phyloP scores from a whole-genome alignment of 495 filamentous ascomycete species.

The Trichoderma virens region DNA sequence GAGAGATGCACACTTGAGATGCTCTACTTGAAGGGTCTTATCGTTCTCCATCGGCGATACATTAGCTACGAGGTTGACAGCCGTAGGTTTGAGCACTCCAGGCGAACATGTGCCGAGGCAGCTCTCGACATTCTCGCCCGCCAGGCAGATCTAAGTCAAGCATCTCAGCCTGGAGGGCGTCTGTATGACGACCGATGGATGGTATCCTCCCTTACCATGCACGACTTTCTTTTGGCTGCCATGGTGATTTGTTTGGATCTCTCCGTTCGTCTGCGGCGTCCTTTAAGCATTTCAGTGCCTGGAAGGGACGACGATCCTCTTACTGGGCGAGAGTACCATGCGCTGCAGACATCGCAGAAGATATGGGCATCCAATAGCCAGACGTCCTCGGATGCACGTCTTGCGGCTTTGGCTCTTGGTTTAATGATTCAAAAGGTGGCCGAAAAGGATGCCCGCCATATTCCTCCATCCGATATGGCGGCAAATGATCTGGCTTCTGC shows the following conservation, averaged over 20 bases:
- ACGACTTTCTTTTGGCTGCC: constrained; percentile 37
- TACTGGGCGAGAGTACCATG: constrained; percentile 25
- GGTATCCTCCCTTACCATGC: constrained; percentile 29
- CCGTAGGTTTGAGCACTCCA: constrained; percentile 24
- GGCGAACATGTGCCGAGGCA: constrained; percentile 34
- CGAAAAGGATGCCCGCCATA: not conserved
- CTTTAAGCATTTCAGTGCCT: not conserved
- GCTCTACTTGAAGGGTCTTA: constrained; percentile 32
- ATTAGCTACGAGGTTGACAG: constrained; percentile 24
- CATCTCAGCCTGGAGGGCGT: constrained; percentile 27
- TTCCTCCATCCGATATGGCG: not conserved
- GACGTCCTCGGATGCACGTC: constrained; percentile 25
- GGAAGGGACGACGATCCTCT: not conserved
- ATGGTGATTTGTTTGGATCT: constrained; percentile 35
- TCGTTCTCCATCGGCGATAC: constrained; percentile 36
- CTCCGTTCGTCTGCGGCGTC: constrained; percentile 18
- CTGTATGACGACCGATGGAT: constrained; percentile 32
- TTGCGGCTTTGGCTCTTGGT: constrained; percentile 28
- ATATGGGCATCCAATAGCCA: constrained; percentile 27
- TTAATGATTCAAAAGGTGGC: constrained; percentile 30
- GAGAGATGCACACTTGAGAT: constrained; percentile 29
- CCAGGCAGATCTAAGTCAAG: constrained; percentile 29
- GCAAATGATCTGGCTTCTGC: not conserved
- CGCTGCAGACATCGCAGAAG: constrained; percentile 31
- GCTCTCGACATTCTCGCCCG: constrained; percentile 30